Base-by-base conservation (phyloP, 1,284 basidiomycete species). In the Anthracocystis panici-leucophaei region DNA sequence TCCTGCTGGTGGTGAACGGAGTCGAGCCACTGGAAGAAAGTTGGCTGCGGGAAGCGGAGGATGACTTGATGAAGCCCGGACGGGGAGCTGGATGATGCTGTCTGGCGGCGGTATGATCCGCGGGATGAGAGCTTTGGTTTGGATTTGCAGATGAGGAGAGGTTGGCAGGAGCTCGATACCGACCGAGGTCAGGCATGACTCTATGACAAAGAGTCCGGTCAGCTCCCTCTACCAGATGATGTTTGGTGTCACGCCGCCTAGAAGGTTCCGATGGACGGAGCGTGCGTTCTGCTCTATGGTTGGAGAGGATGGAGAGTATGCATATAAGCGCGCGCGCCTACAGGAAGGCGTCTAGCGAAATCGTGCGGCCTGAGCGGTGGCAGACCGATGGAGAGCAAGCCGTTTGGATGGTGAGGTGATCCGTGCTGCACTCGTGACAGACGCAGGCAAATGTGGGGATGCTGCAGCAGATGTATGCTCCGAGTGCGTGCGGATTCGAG, bases 171-270 rank as follows among this genome's bases (percentile, higher is more conserved):
- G 54, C 20, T 38, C 33, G 61, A 25, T 23, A 46, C 14, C 23
- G 53, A 51, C 38, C 42, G 16, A 55, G 21, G 54, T 52, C 54
- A 31, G 61, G 52, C 61, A 63, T 63, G 40, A 29, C 51, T 42
- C 29, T 56, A 25, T 9, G 40, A 41, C 45, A 23, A 38, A 38
- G 35, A 16, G 35, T 38, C 35, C 35, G 16, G 12, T 18, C 8
- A 62, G 53, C 45, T 49, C 14, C 3, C 35, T 16, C 3, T 38
- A 2, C 35, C 4, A 52, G 31, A 10, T 38, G 45, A 4, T 2
- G 29, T 18, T 46, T 38, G 31, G 35, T 23, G 21, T 18, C 4
- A 25, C 11, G 14, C 35, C 35, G 10, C 35, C 12, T 16, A 16
- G 35, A 38, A 16, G 12, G 12, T 38, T 38, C 35, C 14, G 35